Evolutionary conservation across 768 basidiomycete species (phyloP).

Genomic region (Leccinum subtestaceum): DNA sequence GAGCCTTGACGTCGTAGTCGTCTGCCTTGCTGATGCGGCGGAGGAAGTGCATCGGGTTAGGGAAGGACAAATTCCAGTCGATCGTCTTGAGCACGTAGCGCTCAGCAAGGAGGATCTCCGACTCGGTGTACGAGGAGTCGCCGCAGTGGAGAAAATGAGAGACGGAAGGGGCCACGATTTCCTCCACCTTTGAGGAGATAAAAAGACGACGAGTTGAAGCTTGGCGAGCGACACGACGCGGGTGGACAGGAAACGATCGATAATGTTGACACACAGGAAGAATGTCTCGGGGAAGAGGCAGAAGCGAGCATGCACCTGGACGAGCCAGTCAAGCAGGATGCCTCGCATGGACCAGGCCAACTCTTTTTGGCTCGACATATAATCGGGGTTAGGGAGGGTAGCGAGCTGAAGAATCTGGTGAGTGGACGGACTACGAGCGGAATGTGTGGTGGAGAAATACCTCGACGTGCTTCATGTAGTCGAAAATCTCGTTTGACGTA

Average conservation of each 20-base stretch:
- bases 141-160: constrained; percentile 76
- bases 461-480: constrained; percentile 85
- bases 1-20: constrained; percentile 78
- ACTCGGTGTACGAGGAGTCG: constrained; percentile 70
- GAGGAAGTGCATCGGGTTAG: constrained; percentile 88
- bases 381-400: constrained; percentile 80
- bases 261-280: constrained; percentile 84
- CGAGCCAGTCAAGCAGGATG: constrained; percentile 89
- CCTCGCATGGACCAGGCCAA: constrained; percentile 89
- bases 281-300: constrained; percentile 86
- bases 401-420: constrained; percentile 43
- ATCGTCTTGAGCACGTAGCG: constrained; percentile 83
- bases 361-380: constrained; percentile 81
- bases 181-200: constrained; percentile 89
- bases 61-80: constrained; percentile 82
- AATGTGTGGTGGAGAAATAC: constrained; percentile 39
- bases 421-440: neutral
- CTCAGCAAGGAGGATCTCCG: constrained; percentile 87
- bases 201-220: constrained; percentile 89
- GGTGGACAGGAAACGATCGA: constrained; percentile 68
- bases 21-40: constrained; percentile 92
- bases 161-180: constrained; percentile 85
- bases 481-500: constrained; percentile 91
- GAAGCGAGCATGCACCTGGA: constrained; percentile 88
- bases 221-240: constrained; percentile 79